Evolutionary conservation across 768 basidiomycete species (phyloP).

Genomic region (Amanita exitialis): DNA sequence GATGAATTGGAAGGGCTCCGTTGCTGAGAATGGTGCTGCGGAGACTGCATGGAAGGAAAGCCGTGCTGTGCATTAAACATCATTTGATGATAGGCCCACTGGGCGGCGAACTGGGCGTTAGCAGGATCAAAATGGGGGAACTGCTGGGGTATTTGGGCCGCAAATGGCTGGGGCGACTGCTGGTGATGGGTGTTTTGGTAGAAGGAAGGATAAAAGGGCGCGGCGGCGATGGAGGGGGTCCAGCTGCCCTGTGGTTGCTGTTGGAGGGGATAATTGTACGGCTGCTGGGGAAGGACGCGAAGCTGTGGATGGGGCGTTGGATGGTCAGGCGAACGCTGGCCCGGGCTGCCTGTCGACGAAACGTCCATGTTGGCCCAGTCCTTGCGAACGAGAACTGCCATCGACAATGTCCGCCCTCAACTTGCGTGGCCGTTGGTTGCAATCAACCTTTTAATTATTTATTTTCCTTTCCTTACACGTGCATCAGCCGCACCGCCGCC

Average conservation of each 20-base stretch:
- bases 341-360: slow-evolving; percentile 44
- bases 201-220: slow-evolving; percentile 71
- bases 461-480: slow-evolving; percentile 1
- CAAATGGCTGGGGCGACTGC: slow-evolving; percentile 40
- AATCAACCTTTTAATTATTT: slow-evolving; percentile 22
- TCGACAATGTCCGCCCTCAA: slow-evolving; percentile 22
- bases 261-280: slow-evolving; percentile 61
- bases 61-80: slow-evolving; percentile 65
- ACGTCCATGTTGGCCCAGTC: slow-evolving; percentile 46
- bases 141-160: slow-evolving; percentile 34
- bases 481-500: slow-evolving; percentile 11
- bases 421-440: slow-evolving; percentile 21
- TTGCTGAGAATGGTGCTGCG: slow-evolving; percentile 31
- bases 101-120: slow-evolving; percentile 67
- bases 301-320: slow-evolving; percentile 15
- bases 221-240: slow-evolving; percentile 56
- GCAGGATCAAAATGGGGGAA: slow-evolving; percentile 65
- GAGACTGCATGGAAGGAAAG: slow-evolving; percentile 34
- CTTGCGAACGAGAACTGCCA: slow-evolving; percentile 72
- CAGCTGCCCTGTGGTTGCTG: slow-evolving; percentile 63
- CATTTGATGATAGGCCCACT: slow-evolving; percentile 92
- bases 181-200: slow-evolving; percentile 65
- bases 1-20: slow-evolving; percentile 30
- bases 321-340: slow-evolving; percentile 51
- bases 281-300: slow-evolving; percentile 24